These are phyloP conservation scores for Raffaelea deltoideospora DNA, from an alignment of 2,329 filamentous ascomycete species.

Conservation along the genomic window DNA sequence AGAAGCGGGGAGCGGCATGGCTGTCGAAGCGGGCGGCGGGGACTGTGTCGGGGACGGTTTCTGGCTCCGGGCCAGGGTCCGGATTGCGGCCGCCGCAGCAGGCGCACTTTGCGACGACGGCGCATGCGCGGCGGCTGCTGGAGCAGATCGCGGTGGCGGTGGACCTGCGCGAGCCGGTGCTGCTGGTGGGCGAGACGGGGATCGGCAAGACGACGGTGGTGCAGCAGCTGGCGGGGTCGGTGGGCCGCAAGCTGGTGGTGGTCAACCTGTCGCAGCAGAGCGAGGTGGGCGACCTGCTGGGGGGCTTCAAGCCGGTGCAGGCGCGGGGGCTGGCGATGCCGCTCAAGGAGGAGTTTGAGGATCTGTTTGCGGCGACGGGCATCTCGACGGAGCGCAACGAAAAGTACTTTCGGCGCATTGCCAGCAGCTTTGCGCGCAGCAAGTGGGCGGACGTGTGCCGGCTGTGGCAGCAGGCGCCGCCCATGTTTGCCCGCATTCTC, in stretches of 20 bases:
- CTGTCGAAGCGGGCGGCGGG: constrained; percentile 11
- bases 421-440: constrained; percentile 62
- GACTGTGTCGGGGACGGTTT: no score
- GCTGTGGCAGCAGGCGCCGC: constrained; percentile 77
- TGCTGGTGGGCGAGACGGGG: constrained; percentile 96
- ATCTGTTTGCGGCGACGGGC: constrained; percentile 68
- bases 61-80: no score
- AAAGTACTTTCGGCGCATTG: constrained; percentile 67
- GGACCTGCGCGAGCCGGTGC: constrained; percentile 68
- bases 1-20: constrained; percentile 17
- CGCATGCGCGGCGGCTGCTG: constrained; percentile 66
- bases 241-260: constrained; percentile 76
- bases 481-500: constrained; percentile 66
- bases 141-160: constrained; percentile 81
- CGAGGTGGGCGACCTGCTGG: constrained; percentile 87
- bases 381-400: constrained; percentile 82
- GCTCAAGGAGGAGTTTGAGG: constrained; percentile 84
- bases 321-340: constrained; percentile 76
- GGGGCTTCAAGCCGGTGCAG: constrained; percentile 93
- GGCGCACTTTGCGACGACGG: constrained; percentile 90
- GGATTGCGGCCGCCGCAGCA: no score
- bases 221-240: constrained; percentile 72
- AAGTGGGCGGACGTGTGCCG: constrained; percentile 81
- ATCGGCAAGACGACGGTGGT: constrained; percentile 96
- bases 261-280: constrained; percentile 98